phyloP scores from a whole-genome alignment of 78 protist genomes.

The Anaeramoeba flamelloides region DNA sequence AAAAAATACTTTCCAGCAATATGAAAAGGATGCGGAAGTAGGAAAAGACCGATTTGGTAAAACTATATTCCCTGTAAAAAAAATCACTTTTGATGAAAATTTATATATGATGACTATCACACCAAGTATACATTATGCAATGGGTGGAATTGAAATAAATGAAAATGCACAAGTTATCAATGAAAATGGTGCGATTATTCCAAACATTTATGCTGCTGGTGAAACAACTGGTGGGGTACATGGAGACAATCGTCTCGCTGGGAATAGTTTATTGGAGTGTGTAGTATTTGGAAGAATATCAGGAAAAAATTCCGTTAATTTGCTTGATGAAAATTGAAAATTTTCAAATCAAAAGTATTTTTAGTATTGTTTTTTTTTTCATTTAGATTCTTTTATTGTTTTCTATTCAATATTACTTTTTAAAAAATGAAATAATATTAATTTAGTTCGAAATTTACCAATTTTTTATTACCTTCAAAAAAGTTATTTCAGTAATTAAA shows the following conservation, averaged over 20 bases:
- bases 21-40: neutral
- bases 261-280: conserved; percentile 60
- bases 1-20: neutral
- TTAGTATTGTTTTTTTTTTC: too few species aligned
- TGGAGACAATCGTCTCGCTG: conserved; percentile 69
- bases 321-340: too few species aligned
- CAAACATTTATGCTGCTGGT: conserved; percentile 58
- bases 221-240: conserved; percentile 74
- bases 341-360: too few species aligned
- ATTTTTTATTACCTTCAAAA: too few species aligned
- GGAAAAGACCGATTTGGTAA: neutral
- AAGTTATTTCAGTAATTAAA: too few species aligned
- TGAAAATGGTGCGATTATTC: conserved; percentile 7
- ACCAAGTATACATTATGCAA: neutral
- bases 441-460: too few species aligned
- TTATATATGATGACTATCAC: neutral
- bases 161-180: neutral
- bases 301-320: neutral
- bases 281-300: conserved; percentile 52
- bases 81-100: neutral
- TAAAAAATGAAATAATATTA: too few species aligned
- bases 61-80: neutral
- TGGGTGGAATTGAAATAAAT: neutral
- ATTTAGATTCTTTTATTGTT: too few species aligned
- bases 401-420: too few species aligned